phyloP scores from a whole-genome alignment of 2,329 filamentous ascomycete genomes.

The Colletotrichum coccodes region DNA sequence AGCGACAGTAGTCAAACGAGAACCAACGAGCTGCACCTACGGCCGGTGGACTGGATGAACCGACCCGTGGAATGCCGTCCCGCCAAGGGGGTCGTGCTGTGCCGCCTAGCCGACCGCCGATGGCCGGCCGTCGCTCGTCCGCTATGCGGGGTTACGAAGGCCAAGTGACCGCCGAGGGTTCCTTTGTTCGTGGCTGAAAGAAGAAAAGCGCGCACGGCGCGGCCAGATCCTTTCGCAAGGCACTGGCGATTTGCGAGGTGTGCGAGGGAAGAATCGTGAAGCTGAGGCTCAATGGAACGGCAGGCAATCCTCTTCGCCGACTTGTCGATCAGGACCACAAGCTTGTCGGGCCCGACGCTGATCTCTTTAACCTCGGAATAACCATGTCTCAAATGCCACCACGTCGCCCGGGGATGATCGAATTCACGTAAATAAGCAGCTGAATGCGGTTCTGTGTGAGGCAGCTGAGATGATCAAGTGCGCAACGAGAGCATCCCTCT shows the following conservation, averaged over 20 bases:
- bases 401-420: neutral
- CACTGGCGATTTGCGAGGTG: neutral
- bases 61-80: slow-evolving; percentile 15
- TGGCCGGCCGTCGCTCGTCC: slow-evolving; percentile 9
- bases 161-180: slow-evolving; percentile 8
- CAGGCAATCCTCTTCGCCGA: neutral
- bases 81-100: slow-evolving; percentile 9
- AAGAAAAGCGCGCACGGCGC: neutral
- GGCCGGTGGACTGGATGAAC: neutral
- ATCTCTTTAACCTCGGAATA: neutral
- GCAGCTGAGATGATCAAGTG: neutral
- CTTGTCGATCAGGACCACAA: neutral
- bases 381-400: neutral
- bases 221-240: neutral
- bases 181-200: neutral
- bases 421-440: neutral
- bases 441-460: neutral
- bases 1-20: neutral
- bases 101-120: slow-evolving; percentile 20
- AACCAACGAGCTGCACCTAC: neutral
- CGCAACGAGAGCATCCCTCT: neutral
- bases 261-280: neutral
- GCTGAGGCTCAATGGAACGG: neutral
- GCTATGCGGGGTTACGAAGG: slow-evolving; percentile 11
- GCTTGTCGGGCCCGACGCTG: neutral